phyloP scores from a whole-genome alignment of 768 basidiomycete genomes.

The Cytidiella melzeri region DNA sequence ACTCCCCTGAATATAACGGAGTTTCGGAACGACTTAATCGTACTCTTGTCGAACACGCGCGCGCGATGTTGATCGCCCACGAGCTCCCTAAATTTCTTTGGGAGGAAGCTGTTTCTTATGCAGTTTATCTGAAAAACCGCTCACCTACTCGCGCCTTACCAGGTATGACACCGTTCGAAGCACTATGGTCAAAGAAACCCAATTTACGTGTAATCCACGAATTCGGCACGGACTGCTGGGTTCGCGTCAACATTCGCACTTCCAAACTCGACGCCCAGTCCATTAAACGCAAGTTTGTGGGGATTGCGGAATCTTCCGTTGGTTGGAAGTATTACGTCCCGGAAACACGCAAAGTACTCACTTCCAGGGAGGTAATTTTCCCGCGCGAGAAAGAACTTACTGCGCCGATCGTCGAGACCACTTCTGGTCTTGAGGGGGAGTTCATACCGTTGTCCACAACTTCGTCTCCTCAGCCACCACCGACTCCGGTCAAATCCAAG shows the following conservation, averaged over 20 bases:
- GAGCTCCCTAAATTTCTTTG: too few relatives aligned
- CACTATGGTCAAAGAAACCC: constrained; percentile 12
- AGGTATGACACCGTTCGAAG: constrained; percentile 16
- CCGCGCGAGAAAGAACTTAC: background rate
- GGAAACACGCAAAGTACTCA: constrained; percentile 1
- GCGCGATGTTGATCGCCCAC: constrained; percentile 25
- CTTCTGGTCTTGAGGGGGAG: constrained; percentile 6
- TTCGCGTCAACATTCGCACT: constrained; percentile 8
- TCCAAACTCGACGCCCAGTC: constrained; percentile 3
- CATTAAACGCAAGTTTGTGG: constrained; percentile 3
- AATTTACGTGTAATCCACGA: constrained; percentile 12
- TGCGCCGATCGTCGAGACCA: background rate
- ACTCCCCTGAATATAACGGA: constrained; percentile 37
- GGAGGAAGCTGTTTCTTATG: constrained; percentile 21
- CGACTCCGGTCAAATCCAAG: background rate
- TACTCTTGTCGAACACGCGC: constrained; percentile 16
- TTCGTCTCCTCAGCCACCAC: too few relatives aligned
- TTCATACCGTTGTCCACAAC: too few relatives aligned
- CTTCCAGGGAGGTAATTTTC: constrained; percentile 8
- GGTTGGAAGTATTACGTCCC: constrained; percentile 3
- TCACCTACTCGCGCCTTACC: too few relatives aligned
- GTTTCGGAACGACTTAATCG: too few relatives aligned
- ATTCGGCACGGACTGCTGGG: constrained; percentile 10
- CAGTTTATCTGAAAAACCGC: constrained; percentile 19
- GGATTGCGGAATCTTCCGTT: background rate